Evolutionary conservation across 352 stramenopile genomes (phyloP).

Genomic region (Pythium guiyangense): DNA sequence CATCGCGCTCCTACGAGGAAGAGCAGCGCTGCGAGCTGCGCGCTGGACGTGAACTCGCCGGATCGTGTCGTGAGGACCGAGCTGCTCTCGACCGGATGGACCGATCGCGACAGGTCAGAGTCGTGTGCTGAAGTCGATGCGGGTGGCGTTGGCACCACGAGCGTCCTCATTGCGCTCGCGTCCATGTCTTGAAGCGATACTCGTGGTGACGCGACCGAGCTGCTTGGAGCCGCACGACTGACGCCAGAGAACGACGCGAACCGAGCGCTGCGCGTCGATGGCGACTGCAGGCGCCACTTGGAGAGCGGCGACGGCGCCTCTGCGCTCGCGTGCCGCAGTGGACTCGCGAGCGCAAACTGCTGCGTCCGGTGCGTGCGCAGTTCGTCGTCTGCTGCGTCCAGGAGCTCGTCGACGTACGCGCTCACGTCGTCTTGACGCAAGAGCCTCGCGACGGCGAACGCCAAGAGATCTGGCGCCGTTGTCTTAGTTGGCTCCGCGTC

Average conservation of each 20-base stretch:
- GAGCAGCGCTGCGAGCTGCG: constrained; percentile 37
- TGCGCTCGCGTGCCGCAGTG: constrained; percentile 16
- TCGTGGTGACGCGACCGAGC: neutral
- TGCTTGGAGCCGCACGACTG: constrained; percentile 11
- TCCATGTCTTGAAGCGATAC: no score
- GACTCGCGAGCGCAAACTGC: constrained; percentile 29
- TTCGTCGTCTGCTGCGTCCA: constrained; percentile 35
- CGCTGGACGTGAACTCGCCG: constrained; percentile 41
- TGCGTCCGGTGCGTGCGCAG: constrained; percentile 27
- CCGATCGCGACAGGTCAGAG: constrained; percentile 10
- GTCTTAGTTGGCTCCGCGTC: no score
- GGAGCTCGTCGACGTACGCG: constrained; percentile 37
- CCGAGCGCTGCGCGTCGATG: constrained; percentile 14
- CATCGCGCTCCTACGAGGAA: constrained; percentile 19
- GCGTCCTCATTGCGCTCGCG: no score
- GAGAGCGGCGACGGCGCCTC: constrained; percentile 23
- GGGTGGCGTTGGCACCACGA: neutral
- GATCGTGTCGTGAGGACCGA: constrained; percentile 16
- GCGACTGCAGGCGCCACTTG: constrained; percentile 14
- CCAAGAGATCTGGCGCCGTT: neutral
- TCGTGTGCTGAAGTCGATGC: neutral
- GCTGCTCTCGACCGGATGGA: constrained; percentile 26
- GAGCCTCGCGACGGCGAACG: constrained; percentile 35
- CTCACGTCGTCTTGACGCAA: constrained; percentile 34
- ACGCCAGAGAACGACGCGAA: constrained; percentile 44